These are phyloP conservation scores for Debaryomyces castellii DNA, from an alignment of 805 yeast species.

Conservation along the genomic window DNA sequence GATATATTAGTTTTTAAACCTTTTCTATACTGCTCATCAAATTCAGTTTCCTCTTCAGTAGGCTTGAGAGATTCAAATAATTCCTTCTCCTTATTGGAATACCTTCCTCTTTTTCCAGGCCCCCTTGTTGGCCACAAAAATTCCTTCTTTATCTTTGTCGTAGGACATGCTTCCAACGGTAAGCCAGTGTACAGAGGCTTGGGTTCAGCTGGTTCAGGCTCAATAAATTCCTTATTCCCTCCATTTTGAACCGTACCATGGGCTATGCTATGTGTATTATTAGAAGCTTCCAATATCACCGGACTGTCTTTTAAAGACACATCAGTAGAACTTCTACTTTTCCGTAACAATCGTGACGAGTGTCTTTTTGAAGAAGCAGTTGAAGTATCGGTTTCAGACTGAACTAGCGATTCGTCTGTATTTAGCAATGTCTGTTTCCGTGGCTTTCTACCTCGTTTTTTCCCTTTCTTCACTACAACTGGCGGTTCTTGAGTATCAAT, in stretches of 20 bases:
- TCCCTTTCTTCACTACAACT: background rate
- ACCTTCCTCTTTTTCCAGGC: constrained; percentile 4
- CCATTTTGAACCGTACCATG: constrained; percentile 12
- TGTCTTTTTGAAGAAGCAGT: background rate
- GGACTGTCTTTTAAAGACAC: constrained; percentile 10
- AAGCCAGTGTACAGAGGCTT: constrained; percentile 67
- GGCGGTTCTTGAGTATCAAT: background rate
- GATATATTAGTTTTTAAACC: constrained; percentile 14
- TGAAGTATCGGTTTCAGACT: background rate
- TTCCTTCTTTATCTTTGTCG: constrained; percentile 55
- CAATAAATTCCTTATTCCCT: constrained; percentile 41
- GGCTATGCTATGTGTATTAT: background rate
- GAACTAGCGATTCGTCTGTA: background rate
- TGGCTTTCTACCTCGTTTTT: background rate
- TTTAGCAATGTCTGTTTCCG: background rate
- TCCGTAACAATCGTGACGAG: background rate
- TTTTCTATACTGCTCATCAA: constrained; percentile 10
- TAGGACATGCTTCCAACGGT: constrained; percentile 70
- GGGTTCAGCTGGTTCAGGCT: constrained; percentile 58
- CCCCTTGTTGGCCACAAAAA: constrained; percentile 48
- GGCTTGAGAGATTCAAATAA: constrained; percentile 3
- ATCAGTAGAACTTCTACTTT: background rate
- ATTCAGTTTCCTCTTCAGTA: constrained; percentile 10
- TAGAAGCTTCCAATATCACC: constrained; percentile 6
- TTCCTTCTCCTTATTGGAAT: background rate